Evolutionary conservation across 768 basidiomycete species (phyloP).

Genomic region (Pulveroboletus sp.): DNA sequence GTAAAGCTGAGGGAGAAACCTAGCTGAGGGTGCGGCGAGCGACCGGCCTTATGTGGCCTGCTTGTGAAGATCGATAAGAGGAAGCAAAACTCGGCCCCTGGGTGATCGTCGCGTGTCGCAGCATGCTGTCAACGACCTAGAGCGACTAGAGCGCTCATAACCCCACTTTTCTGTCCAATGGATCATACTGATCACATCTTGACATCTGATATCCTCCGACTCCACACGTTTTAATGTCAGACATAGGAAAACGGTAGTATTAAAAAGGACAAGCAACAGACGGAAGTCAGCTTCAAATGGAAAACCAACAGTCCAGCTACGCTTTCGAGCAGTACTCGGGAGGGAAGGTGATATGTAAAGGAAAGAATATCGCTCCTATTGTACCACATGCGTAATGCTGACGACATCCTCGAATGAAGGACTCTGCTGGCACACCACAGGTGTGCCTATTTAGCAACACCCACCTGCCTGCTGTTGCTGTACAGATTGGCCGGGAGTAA

Average conservation of each 20-base stretch:
- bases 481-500: conserved; percentile 81
- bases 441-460: conserved; percentile 63
- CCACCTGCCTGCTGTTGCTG: conserved; percentile 67
- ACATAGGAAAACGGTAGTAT: conserved; percentile 15
- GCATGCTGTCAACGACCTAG: not conserved
- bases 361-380: conserved; percentile 32
- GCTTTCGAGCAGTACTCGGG: conserved; percentile 21
- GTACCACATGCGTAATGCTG: conserved; percentile 28
- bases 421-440: conserved; percentile 16
- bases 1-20: not conserved
- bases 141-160: not conserved
- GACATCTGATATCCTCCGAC: too few species aligned
- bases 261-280: conserved; percentile 24
- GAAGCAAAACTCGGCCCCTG: not conserved
- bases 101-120: not conserved
- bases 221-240: too few species aligned
- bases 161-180: not conserved
- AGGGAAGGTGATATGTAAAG: conserved; percentile 33
- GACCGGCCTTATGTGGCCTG: conserved; percentile 7
- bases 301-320: conserved; percentile 27
- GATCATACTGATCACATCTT: too few species aligned
- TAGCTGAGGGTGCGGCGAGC: not conserved
- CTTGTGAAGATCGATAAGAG: conserved; percentile 23
- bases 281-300: conserved; percentile 24
- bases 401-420: conserved; percentile 23